Conservation (phyloP, 2,329 filamentous ascomycete species). For the Byssochlamys sp. region DNA sequence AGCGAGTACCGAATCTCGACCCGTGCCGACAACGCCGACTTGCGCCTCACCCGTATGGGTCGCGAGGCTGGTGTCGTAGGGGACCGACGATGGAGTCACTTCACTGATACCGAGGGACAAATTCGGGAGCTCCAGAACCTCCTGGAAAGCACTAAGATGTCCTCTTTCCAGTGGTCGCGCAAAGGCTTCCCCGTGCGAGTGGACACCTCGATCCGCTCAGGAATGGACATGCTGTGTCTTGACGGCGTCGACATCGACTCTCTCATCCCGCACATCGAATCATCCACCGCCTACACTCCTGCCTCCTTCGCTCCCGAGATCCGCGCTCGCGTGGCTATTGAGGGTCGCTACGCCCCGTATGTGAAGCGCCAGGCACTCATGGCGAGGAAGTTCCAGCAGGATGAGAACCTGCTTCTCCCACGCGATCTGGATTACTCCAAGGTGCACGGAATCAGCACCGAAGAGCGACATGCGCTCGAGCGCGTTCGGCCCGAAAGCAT, state of each 20-base stretch:
- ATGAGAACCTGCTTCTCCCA: slow-evolving; percentile 67
- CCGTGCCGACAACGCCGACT: slow-evolving; percentile 86
- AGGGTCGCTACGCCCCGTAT: slow-evolving; percentile 80
- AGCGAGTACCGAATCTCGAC: slow-evolving; percentile 92
- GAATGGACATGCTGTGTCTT: slow-evolving; percentile 69
- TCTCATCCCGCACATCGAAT: slow-evolving; percentile 46
- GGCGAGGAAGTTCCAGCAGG: slow-evolving; percentile 59
- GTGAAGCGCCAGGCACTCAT: slow-evolving; percentile 61
- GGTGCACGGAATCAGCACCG: slow-evolving; percentile 65
- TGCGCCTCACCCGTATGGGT: slow-evolving; percentile 71
- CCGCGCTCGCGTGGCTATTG: slow-evolving; percentile 62
- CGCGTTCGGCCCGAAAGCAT: slow-evolving; percentile 69
- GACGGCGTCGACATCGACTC: slow-evolving; percentile 49
- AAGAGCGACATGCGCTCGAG: slow-evolving; percentile 64
- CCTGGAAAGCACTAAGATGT: slow-evolving; percentile 51
- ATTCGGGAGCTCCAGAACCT: slow-evolving; percentile 56
- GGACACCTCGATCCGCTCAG: slow-evolving; percentile 59
- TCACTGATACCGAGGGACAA: slow-evolving; percentile 54
- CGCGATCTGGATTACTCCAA: slow-evolving; percentile 64
- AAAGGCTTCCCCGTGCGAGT: slow-evolving; percentile 60
- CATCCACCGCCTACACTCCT: slow-evolving; percentile 36
- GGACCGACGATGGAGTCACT: slow-evolving; percentile 67
- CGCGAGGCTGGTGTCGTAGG: slow-evolving; percentile 66
- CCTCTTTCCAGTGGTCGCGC: slow-evolving; percentile 57
- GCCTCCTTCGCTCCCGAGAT: slow-evolving; percentile 47